Percentiles rank a stretch among this genome's conserved stretches.
Evolutionary conservation across 345 rosid genomes (phyloP).

Genomic region (Salix udensis): DNA sequence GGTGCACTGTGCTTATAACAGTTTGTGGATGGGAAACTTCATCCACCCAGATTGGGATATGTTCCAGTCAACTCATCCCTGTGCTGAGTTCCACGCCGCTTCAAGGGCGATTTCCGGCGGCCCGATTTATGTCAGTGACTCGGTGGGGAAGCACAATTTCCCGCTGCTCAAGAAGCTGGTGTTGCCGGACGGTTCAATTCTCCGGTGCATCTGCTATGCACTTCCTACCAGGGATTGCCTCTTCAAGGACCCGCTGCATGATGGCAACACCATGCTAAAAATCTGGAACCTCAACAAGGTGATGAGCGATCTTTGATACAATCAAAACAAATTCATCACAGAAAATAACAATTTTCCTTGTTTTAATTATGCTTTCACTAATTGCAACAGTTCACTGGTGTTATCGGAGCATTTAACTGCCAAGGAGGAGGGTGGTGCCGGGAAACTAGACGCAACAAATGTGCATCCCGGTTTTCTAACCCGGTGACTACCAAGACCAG

Average conservation of each 20-base stretch:
- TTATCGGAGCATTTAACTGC: slow-evolving; percentile 87
- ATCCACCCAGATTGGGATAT: slow-evolving; percentile 99
- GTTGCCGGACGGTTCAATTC: slow-evolving; percentile 70
- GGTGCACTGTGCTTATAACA: slow-evolving; percentile 99
- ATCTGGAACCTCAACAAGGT: slow-evolving; percentile 99
- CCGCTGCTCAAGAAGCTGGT: slow-evolving; percentile 61
- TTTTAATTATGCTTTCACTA: background rate
- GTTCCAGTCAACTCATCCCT: slow-evolving; percentile 97
- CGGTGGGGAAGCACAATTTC: slow-evolving; percentile 81
- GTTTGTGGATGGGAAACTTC: slow-evolving; percentile 98
- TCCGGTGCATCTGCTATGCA: slow-evolving; percentile 80
- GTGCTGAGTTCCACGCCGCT: slow-evolving; percentile 94
- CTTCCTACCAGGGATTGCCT: slow-evolving; percentile 90
- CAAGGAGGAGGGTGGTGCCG: slow-evolving; percentile 99
- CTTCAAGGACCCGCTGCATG: slow-evolving; percentile 89
- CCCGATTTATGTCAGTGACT: slow-evolving; percentile 78
- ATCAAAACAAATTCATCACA: too few relatives aligned
- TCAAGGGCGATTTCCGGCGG: slow-evolving; percentile 95
- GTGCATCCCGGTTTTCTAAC: slow-evolving; percentile 56
- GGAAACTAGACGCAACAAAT: slow-evolving; percentile 72
- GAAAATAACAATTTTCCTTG: too few relatives aligned
- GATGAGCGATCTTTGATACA: slow-evolving; percentile 9
- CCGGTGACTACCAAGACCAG: slow-evolving; percentile 49
- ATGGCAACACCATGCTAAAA: slow-evolving; percentile 98
- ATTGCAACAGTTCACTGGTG: slow-evolving; percentile 59